Conservation (phyloP, 2,329 filamentous ascomycete genomes). For the Trichoderma endophyticum region DNA sequence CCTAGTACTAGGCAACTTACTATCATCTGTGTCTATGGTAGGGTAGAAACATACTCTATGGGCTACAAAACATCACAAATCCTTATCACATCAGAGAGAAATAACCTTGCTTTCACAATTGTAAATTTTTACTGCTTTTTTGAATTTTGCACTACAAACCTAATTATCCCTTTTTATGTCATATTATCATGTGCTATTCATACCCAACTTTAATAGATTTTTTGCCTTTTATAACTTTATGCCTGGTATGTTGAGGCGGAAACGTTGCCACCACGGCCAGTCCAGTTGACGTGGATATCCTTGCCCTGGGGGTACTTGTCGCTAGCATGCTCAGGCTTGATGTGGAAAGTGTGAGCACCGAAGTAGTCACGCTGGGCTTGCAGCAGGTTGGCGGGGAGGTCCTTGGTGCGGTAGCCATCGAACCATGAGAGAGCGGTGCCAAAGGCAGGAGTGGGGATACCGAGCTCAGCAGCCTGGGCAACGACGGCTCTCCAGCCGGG, state of each 20-base stretch:
- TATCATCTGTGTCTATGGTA: not conserved
- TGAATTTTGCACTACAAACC: constrained; percentile 6
- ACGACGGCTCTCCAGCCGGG: constrained; percentile 88
- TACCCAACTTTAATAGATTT: constrained; percentile 11
- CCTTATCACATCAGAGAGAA: not conserved
- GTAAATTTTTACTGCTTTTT: constrained; percentile 4
- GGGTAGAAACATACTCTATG: too few species aligned
- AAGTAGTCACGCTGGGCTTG: constrained; percentile 99
- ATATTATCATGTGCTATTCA: constrained; percentile 14
- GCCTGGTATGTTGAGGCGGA: constrained; percentile 97
- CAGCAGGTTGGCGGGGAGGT: constrained; percentile 95
- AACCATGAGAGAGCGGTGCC: constrained; percentile 97
- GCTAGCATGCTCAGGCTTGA: constrained; percentile 76
- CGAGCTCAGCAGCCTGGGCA: constrained; percentile 85
- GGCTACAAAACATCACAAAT: too few species aligned
- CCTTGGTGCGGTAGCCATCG: constrained; percentile 95
- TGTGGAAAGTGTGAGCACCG: constrained; percentile 84
- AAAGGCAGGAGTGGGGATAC: constrained; percentile 95
- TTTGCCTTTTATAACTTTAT: constrained; percentile 48
- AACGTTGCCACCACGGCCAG: constrained; percentile 93
- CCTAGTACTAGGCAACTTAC: not conserved
- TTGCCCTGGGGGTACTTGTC: constrained; percentile 79
- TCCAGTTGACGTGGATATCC: constrained; percentile 99
- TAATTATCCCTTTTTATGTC: constrained; percentile 15
- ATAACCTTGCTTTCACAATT: not conserved